Evolutionary conservation across 2,329 filamentous ascomycete species (phyloP).

Genomic region (Westerdykella aurantiaca): DNA sequence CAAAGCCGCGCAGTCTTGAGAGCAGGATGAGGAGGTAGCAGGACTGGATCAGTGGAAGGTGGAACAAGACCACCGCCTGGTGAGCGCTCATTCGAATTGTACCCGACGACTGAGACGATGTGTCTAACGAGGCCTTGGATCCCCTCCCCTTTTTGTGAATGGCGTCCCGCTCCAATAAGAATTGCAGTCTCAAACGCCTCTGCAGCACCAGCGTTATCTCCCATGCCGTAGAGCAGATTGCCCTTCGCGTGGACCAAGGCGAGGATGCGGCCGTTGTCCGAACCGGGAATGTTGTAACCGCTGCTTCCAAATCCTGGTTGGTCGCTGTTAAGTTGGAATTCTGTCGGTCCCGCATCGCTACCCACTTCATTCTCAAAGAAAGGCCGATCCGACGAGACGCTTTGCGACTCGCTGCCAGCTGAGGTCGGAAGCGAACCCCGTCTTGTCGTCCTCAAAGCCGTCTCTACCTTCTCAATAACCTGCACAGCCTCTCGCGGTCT

Average conservation of each 20-base stretch:
- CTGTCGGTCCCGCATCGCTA: constrained; percentile 6
- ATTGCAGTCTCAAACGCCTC: constrained; percentile 93
- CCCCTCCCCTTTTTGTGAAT: constrained; percentile 48
- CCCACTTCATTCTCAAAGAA: constrained; percentile 41
- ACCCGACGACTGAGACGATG: constrained; percentile 63
- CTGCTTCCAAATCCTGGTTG: constrained; percentile 64
- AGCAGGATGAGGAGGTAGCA: constrained; percentile 78
- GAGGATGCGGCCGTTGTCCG: constrained; percentile 86
- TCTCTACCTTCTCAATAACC: constrained; percentile 81
- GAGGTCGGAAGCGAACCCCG: constrained; percentile 37
- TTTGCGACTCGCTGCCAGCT: constrained; percentile 42
- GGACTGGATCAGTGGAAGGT: constrained; percentile 55
- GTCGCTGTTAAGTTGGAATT: constrained; percentile 34
- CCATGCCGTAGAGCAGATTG: constrained; percentile 92
- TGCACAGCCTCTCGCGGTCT: constrained; percentile 78
- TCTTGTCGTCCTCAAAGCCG: constrained; percentile 53
- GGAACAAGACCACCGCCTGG: constrained; percentile 22
- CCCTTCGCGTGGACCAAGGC: constrained; percentile 95
- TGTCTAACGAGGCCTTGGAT: constrained; percentile 73
- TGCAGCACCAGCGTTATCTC: constrained; percentile 74
- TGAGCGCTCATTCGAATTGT: constrained; percentile 34
- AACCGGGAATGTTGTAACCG: constrained; percentile 76
- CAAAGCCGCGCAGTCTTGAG: constrained; percentile 76
- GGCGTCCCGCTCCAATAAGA: constrained; percentile 72
- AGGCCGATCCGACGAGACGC: constrained; percentile 52